These are phyloP conservation scores for Serendipita sp. DNA, from an alignment of 768 basidiomycete species.

Conservation along the genomic window DNA sequence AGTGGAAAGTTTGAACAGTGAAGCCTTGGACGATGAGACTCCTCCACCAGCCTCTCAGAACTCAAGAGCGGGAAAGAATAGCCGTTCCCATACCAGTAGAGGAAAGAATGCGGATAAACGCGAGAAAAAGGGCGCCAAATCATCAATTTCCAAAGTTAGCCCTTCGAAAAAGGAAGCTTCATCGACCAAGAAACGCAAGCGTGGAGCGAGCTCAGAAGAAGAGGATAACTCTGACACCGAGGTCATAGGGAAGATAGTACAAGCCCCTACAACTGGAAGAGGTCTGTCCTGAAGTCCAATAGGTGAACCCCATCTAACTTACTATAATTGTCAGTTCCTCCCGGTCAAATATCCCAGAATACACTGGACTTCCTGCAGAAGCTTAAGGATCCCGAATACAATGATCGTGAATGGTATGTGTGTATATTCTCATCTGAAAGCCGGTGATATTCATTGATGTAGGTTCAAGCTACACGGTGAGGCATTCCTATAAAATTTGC, in stretches of 20 bases:
- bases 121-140: slow-evolving; percentile 9
- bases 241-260: slow-evolving; percentile 56
- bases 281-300: slow-evolving; percentile 31
- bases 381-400: slow-evolving; percentile 57
- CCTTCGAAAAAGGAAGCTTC: slow-evolving; percentile 12
- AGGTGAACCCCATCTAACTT: not conserved
- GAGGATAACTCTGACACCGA: slow-evolving; percentile 30
- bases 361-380: slow-evolving; percentile 61
- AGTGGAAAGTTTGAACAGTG: slow-evolving; percentile 20
- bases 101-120: slow-evolving; percentile 8
- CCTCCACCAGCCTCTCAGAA: slow-evolving; percentile 7
- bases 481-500: not conserved
- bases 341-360: slow-evolving; percentile 76
- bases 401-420: slow-evolving; percentile 67
- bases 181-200: slow-evolving; percentile 18
- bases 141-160: slow-evolving; percentile 2
- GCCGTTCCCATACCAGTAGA: not conserved
- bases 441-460: not conserved
- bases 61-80: slow-evolving; percentile 8
- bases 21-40: slow-evolving; percentile 22
- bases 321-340: slow-evolving; percentile 40
- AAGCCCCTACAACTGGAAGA: slow-evolving; percentile 70
- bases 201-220: slow-evolving; percentile 17
- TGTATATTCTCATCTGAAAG: not conserved
- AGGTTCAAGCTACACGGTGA: slow-evolving; percentile 77